Conservation (phyloP, 78 protist genomes). For the Neovahlkampfia damariscottae region DNA sequence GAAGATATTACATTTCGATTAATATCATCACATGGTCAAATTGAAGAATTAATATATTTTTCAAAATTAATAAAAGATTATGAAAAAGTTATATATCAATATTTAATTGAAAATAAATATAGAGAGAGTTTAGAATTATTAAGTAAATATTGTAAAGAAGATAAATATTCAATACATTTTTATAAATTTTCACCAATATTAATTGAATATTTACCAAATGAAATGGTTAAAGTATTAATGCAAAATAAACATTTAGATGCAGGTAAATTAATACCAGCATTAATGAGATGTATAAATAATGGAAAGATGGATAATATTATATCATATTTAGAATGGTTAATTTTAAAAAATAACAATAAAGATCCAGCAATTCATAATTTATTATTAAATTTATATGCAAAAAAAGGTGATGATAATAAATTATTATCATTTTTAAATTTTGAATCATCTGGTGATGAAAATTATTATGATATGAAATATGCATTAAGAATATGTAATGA, state of each 20-base stretch:
- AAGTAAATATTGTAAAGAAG: constrained; percentile 4
- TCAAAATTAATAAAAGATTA: constrained; percentile 63
- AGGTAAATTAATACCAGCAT: constrained; percentile 64
- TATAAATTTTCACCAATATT: constrained; percentile 72
- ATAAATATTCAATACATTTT: constrained; percentile 26
- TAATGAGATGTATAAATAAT: constrained; percentile 59
- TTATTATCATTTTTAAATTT: constrained; percentile 32
- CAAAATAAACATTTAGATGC: constrained; percentile 36
- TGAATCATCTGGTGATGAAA: constrained; percentile 10
- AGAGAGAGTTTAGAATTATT: constrained; percentile 43
- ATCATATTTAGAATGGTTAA: constrained; percentile 61
- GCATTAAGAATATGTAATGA: constrained; percentile 76
- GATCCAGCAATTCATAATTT: constrained; percentile 76
- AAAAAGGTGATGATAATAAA: constrained; percentile 48
- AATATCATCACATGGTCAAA: constrained; percentile 68
- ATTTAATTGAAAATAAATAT: constrained; percentile 47
- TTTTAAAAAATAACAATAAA: constrained; percentile 16
- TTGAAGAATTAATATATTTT: constrained; percentile 64
- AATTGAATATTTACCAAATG: constrained; percentile 65
- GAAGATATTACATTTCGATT: constrained; percentile 59
- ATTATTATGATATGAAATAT: constrained; percentile 57
- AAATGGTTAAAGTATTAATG: constrained; percentile 55
- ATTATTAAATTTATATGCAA: constrained; percentile 66
- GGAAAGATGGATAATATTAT: constrained; percentile 67
- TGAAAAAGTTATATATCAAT: constrained; percentile 67